Base-by-base conservation (phyloP, 805 yeast genomes). In the Kodamaea kakaduensis region DNA sequence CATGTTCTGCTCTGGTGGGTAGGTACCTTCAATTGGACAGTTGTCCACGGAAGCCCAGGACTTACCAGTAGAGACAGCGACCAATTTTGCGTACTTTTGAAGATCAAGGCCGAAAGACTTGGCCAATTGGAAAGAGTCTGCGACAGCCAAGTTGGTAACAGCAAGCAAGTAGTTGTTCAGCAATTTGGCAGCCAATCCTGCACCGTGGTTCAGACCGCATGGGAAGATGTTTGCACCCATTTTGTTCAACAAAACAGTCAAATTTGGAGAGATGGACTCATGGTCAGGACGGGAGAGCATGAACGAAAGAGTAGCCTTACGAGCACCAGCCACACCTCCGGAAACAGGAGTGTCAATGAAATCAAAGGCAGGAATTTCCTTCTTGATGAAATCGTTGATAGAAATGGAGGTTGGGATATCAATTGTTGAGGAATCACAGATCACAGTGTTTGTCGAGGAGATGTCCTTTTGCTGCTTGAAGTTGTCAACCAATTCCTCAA, bases 321-420 rank as follows among this genome's bases (percentile, higher is more conserved):
- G 49, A 5, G 79, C 78, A 1, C 79, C 79, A 1, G 67, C 68
- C 1, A 68, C 73, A 10, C 79, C 79, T 3, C 79, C 79, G 7
- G 76, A 69, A 1, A 73, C 78, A 0, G 79, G 79, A 7, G 78
- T 67, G 46, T 73, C 79, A 25, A 73, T 66, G 43, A 71, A 73
- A 39, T 67, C 72, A 37, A 60, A 64, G 17, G 44, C 36, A 1
- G 68, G 61, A 26, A 64, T 47, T 32, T 56, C 45, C 15, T 37
- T 25, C 21, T 52, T 56, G 34, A 71, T 66, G 27, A 43, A 45
- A 5, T 58, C 43, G 33, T 71, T 69, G 23, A 68, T 53, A 23
- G 58, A 62, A 9, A 51, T 50, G 5, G 78, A 71, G 6, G 76
- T 69, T 23, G 64, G 60, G 34, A 73, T 65, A 40, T 73, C 78